Conservation (phyloP, 2,329 filamentous ascomycete genomes). For the Pseudocercospora pini-densiflorae region DNA sequence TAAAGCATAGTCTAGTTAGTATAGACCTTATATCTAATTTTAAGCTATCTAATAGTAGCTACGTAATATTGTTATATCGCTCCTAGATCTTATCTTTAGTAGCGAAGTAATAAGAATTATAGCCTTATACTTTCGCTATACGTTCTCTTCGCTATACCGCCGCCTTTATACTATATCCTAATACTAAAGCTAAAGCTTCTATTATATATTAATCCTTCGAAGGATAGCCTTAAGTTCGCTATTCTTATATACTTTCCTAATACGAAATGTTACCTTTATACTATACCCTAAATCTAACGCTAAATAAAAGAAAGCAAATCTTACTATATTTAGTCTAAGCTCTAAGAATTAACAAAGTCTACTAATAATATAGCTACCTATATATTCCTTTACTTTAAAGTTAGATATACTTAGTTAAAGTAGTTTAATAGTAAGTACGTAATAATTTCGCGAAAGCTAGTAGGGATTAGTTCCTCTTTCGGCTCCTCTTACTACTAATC, state of each 20-base stretch:
- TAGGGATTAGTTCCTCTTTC: no score
- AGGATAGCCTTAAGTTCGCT: no score
- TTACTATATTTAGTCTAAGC: neutral
- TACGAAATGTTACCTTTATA: neutral
- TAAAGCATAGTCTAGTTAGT: neutral
- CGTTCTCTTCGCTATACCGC: neutral
- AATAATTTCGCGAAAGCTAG: no score
- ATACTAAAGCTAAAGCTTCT: no score
- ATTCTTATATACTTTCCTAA: neutral
- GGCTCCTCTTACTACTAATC: neutral
- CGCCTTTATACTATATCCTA: no score
- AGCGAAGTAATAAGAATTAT: no score
- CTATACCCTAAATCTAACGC: neutral
- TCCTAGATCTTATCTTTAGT: no score
- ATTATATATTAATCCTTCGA: no score
- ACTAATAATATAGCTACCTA: neutral
- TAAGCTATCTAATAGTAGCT: neutral
- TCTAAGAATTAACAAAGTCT: no score
- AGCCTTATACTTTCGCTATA: neutral
- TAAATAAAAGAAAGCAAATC: neutral
- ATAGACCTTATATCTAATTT: neutral
- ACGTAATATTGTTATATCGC: neutral
- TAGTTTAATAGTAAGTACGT: no score
- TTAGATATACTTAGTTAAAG: no score
- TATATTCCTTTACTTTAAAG: neutral